Evolutionary conservation across 371 early-diverging fungal species (phyloP), one percentile per base, ranked within the genome.

Genomic region (Lichtheimia corymbifera): DNA sequence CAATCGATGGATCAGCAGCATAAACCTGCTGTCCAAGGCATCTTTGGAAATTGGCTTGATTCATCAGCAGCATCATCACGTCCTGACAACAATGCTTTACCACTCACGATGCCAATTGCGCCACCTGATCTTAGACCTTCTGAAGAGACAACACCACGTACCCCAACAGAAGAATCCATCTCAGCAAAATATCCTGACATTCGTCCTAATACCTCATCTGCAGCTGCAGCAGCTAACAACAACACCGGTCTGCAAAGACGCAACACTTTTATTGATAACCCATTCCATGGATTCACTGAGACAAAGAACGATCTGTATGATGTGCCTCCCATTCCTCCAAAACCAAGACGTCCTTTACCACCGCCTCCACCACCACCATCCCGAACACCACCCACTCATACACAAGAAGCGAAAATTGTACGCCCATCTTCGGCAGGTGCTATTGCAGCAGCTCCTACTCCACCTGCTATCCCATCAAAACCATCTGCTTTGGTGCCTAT

Each of bases 211-310:
- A 30, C 56, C 44, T 63, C 68, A 18, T 50, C 50, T 12, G 45
- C 55, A 20, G 53, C 20, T n/a, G 25, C 49, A 25, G 50, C 20
- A 25, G 53, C 61, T 4, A 60, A 5, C 42, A 43, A n/a, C 12
- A 57, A 7, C 24, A 41, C 42, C 41, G 56, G 27, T 49, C 57
- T 76, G 28, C 59, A 72, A 44, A 60, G 84, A 61, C 75, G 80
- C 17, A 74, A 73, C 42, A 84, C 88, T 0, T 72, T 81, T 49
- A 83, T 87, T 58, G 88, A 88, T 58, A 83, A 87, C 54, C 87
- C 88, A 0, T 83, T 74, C 53, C 73, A 83, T 65, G 83, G 80
- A 14, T 88, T 83, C 58, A 83, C 86, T 1, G 53, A 62, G 11
- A 72, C 76, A 20, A 50, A 57, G 6, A 71, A 44, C 17, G 54